phyloP scores from a whole-genome alignment of 495 filamentous ascomycete species.

The Neurospora intermedia region DNA sequence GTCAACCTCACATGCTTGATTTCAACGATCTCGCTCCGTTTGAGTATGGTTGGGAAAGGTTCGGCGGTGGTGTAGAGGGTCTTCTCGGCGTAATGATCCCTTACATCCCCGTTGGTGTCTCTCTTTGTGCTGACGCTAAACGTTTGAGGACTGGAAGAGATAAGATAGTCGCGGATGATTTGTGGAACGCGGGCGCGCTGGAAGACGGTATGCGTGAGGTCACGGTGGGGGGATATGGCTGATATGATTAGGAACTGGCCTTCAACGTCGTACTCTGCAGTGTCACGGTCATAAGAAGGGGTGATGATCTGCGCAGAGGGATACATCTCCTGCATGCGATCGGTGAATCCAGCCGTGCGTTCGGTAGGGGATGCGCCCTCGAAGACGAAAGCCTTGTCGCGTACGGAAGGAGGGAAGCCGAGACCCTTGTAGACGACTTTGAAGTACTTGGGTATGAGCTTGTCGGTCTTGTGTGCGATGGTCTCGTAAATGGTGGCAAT shows the following conservation, averaged over 20 bases:
- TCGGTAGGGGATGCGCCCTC: slow-evolving; percentile 64
- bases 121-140: slow-evolving; percentile 67
- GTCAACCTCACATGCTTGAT: slow-evolving; percentile 52
- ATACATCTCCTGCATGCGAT: slow-evolving; percentile 86
- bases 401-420: slow-evolving; percentile 68
- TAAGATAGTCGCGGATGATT: slow-evolving; percentile 71
- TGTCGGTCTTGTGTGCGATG: slow-evolving; percentile 62
- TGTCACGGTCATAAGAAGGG: slow-evolving; percentile 35
- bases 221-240: slow-evolving; percentile 67
- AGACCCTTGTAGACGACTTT: slow-evolving; percentile 85
- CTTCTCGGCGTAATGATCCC: slow-evolving; percentile 75
- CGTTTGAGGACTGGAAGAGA: slow-evolving; percentile 57
- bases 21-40: slow-evolving; percentile 72
- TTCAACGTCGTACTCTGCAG: slow-evolving; percentile 58
- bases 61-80: slow-evolving; percentile 75
- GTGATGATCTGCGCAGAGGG: slow-evolving; percentile 75
- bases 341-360: slow-evolving; percentile 69
- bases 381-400: slow-evolving; percentile 90
- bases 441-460: slow-evolving; percentile 75
- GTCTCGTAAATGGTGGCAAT: slow-evolving; percentile 91
- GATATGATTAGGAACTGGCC: slow-evolving; percentile 87
- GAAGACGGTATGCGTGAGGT: slow-evolving; percentile 76
- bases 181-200: slow-evolving; percentile 76
- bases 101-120: slow-evolving; percentile 50
- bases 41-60: slow-evolving; percentile 81